These are phyloP conservation scores for Venturia aucupariae DNA, from an alignment of 2,329 filamentous ascomycete species.

Conservation along the genomic window DNA sequence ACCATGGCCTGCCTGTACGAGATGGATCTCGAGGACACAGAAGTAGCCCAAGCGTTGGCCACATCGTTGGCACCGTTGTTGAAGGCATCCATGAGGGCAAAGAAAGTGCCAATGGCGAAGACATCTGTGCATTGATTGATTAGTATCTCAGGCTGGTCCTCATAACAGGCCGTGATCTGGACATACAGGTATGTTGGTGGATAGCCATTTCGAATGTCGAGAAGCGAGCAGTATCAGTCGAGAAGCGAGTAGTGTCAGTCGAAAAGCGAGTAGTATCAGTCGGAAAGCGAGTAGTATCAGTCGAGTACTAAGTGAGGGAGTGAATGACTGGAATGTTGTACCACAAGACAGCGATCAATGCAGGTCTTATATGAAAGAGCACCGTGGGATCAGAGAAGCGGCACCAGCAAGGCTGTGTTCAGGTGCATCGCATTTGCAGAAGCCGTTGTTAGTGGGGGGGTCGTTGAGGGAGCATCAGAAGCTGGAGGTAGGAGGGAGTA, in stretches of 20 bases:
- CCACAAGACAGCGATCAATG: background rate
- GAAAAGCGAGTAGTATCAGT: too few relatives aligned
- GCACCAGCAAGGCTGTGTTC: background rate
- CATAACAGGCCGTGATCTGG: background rate
- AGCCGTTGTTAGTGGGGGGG: background rate
- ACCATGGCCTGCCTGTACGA: constrained; percentile 54
- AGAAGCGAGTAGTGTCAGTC: too few relatives aligned
- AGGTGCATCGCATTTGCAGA: background rate
- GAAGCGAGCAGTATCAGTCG: background rate
- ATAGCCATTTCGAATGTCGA: background rate
- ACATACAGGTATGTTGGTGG: background rate
- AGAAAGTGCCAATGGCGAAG: constrained; percentile 66
- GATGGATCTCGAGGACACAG: constrained; percentile 69
- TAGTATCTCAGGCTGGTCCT: background rate
- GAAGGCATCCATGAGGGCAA: constrained; percentile 67
- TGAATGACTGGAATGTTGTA: background rate
- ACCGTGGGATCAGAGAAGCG: background rate
- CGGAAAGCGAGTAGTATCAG: too few relatives aligned
- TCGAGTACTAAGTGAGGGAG: background rate
- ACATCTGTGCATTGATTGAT: constrained; percentile 34
- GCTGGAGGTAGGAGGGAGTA: background rate
- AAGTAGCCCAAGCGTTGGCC: constrained; percentile 74
- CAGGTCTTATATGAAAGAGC: background rate
- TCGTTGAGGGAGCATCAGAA: too few relatives aligned
- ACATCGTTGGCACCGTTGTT: constrained; percentile 73